Base-by-base conservation (phyloP, 495 filamentous ascomycete species). In the Clohesyomyces aquaticus region DNA sequence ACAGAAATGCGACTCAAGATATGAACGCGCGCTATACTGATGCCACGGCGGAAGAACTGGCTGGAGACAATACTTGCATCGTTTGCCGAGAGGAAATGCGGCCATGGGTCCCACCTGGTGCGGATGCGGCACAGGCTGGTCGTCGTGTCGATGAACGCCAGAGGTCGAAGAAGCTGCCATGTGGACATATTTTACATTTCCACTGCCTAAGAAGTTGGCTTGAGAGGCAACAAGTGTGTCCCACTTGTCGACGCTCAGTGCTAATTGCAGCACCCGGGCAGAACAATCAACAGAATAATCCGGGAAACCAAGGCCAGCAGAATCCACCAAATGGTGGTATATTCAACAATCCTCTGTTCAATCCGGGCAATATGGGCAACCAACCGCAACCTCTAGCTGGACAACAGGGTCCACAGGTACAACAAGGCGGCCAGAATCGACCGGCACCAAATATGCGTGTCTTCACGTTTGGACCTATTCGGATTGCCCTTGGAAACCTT, bases 81-180 rank as follows among this genome's bases (percentile, higher is more conserved):
- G 96, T 98, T 59, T 98, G 94, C 76, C 86, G 94, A 60, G 95
- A 98, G 73, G 91, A 96, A 52, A 98, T 98, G 95, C 83, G 83
- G 32, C 85, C 87, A 1, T 92, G 87, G 85, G 56, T 67, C 54
- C 74, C 76, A 72, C 74, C 59, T 23, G 73, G 63, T 16, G 78
- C 69, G 9, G 75, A 69, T n/a, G 75, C 69, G 22, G 70, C 55
- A 42, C 74, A 72, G 59, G 71, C 75, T 21, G 53, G 48, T 45
- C 70, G 65, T 55, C 66, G 63, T 19, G 52, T 70, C 26, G 87
- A 94, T 60, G 91, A 98, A 70, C 83, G 94, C 38, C 85, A 87
- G 27, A 86, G 95, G 45, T 89, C 95, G 11, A 98, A 98, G 77
- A 96, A 95, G 76, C 83, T 98, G 10, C 94, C 94, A 0, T 98